These are phyloP conservation scores for Malassezia arunalokei DNA, from an alignment of 1,284 basidiomycete species.

Conservation along the genomic window DNA sequence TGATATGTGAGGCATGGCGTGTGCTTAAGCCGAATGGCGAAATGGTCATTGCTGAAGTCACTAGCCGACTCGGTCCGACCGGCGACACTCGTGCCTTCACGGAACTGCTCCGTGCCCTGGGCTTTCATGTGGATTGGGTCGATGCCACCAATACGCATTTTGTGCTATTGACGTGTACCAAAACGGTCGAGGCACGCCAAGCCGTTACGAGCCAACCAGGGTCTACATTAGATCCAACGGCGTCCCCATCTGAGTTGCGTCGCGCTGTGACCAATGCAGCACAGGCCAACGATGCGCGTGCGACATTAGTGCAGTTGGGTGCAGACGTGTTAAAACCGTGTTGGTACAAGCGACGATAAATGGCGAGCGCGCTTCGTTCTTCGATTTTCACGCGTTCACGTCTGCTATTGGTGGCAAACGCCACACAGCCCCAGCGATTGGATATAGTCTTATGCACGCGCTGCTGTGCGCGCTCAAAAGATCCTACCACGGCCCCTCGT, in stretches of 20 bases:
- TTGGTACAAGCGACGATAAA: slow-evolving; percentile 82
- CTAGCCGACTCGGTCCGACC: slow-evolving; percentile 23
- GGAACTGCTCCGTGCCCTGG: slow-evolving; percentile 59
- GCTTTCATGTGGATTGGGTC: slow-evolving; percentile 58
- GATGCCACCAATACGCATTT: slow-evolving; percentile 32
- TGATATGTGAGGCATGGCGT: slow-evolving; percentile 76
- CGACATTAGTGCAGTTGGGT: slow-evolving; percentile 53
- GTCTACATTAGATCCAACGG: not conserved
- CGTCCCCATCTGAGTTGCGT: not conserved
- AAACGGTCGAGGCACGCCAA: slow-evolving; percentile 6
- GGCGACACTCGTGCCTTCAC: slow-evolving; percentile 57
- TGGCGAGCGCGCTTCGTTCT: too few relatives aligned
- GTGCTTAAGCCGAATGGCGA: slow-evolving; percentile 67
- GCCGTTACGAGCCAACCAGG: not conserved
- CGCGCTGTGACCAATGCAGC: slow-evolving; percentile 47
- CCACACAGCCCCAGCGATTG: too few relatives aligned
- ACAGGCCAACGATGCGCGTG: slow-evolving; percentile 55
- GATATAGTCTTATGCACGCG: too few relatives aligned
- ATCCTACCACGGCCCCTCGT: too few relatives aligned
- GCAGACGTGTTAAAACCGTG: slow-evolving; percentile 69
- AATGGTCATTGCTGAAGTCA: slow-evolving; percentile 88
- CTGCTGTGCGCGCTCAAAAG: too few relatives aligned
- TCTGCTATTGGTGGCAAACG: too few relatives aligned
- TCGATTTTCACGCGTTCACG: too few relatives aligned
- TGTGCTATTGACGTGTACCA: slow-evolving; percentile 28